Conservation (phyloP, 768 basidiomycete genomes). For the Phanerochaete carnosa region DNA sequence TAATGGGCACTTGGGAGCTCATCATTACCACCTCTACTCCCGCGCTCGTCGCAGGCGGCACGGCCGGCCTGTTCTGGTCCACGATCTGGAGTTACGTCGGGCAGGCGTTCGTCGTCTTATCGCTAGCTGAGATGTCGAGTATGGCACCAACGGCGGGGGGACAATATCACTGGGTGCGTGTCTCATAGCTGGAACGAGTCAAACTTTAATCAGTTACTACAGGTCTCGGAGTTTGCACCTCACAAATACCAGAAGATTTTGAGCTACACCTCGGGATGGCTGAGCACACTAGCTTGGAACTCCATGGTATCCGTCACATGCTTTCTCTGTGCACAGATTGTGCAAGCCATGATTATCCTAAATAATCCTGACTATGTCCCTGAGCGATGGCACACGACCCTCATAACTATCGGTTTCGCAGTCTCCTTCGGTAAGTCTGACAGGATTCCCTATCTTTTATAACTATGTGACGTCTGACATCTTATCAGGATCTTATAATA, state of each 20-base stretch:
- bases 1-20: slow-evolving; percentile 4
- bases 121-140: slow-evolving; percentile 1
- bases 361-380: background rate
- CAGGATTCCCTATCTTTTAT: background rate
- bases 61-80: slow-evolving; percentile 2
- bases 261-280: slow-evolving; percentile 3
- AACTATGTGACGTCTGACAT: background rate
- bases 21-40: background rate
- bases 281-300: background rate
- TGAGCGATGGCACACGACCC: slow-evolving; percentile 1
- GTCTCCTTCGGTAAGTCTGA: background rate
- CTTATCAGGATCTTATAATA: background rate
- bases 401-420: background rate
- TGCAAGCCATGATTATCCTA: background rate
- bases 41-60: slow-evolving; percentile 1
- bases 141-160: slow-evolving; percentile 2
- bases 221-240: slow-evolving; percentile 4
- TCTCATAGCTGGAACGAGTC: background rate
- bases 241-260: background rate
- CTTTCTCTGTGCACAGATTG: background rate
- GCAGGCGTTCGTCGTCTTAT: background rate
- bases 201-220: background rate
- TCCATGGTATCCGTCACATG: background rate
- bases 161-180: background rate
- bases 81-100: slow-evolving; percentile 1